Evolutionary conservation across 768 basidiomycete genomes (phyloP), one percentile per base, ranked within the genome.

Genomic region (Thelephora aurantiotincta): DNA sequence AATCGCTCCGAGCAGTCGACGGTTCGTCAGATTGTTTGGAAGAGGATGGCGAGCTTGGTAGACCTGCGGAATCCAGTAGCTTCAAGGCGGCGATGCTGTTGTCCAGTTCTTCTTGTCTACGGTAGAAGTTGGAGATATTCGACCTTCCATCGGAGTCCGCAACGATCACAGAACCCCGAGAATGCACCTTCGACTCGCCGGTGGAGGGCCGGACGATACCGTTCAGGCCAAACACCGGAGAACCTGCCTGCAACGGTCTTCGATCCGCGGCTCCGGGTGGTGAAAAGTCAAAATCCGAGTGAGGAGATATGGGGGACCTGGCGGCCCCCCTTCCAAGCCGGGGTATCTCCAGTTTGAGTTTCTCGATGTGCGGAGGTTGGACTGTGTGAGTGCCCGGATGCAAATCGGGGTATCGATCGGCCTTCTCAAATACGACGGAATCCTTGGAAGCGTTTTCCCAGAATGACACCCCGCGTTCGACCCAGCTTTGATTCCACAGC

Each of bases 61-160:
- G 38, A 41, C 11, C 26, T 9, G 38, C 11, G 11, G 18, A 14
- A 48, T 11, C 43, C 52, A 75, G 69, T 20, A 73, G 49, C 37
- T 67, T 70, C 42, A 85, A 65, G 33, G 70, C 72, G 23, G 74
- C 74, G 45, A 85, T 82, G 49, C 70, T 80, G 57, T 66, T 66
- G 54, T 82, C 82, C 45, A 85, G 66, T 51, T 82, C 78, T 2
- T 60, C 69, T 57, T 81, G 79, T 55, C 80, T 73, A 19, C 74
- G 74, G 37, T 78, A 54, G 33, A 84, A 65, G 46, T 72, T 48
- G 9, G 60, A 59, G 37, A 60, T 59, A 45, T 56, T 57, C 22
- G 62, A 59, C 5, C 12, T 41, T 11, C 38, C 9, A 41, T 50
- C 11, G 43, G 52, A 5, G n/a, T 16, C 18, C 43, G 49, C 45